phyloP scores from a whole-genome alignment of 1,284 basidiomycete species.

The Trametes polyzona region DNA sequence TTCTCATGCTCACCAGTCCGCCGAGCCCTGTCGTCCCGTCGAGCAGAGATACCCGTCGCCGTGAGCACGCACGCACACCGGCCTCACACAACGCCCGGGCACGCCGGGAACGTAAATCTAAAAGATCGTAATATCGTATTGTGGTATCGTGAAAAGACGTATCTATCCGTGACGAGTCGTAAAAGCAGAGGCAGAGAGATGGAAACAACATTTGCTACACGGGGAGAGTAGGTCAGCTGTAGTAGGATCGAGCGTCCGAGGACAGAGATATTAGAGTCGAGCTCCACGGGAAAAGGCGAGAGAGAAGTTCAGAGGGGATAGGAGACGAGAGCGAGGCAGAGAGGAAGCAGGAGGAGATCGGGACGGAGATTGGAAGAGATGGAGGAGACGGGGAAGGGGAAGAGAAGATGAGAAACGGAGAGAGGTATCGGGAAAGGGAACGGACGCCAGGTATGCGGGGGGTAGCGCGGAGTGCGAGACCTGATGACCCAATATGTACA shows the following conservation, averaged over 20 bases:
- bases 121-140: conserved; percentile 30
- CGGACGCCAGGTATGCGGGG: conserved; percentile 24
- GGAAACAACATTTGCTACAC: conserved; percentile 29
- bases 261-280: conserved; percentile 15
- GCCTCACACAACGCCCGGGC: too few species aligned
- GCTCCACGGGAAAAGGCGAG: conserved; percentile 12
- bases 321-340: conserved; percentile 18
- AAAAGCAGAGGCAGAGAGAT: conserved; percentile 16
- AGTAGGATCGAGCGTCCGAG: conserved; percentile 21
- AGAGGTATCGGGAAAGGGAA: conserved; percentile 19
- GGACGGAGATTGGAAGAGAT: background rate
- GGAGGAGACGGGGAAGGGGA: conserved; percentile 6
- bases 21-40: too few species aligned
- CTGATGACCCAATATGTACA: conserved; percentile 27
- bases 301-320: conserved; percentile 12
- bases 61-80: background rate
- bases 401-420: conserved; percentile 2
- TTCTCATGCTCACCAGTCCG: too few species aligned
- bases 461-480: conserved; percentile 29
- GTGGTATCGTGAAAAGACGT: conserved; percentile 26
- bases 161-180: conserved; percentile 28
- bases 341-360: conserved; percentile 8
- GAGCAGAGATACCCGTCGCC: too few species aligned
- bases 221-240: conserved; percentile 24
- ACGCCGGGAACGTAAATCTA: conserved; percentile 15